Evolutionary conservation across 352 stramenopile genomes (phyloP).

Genomic region (Pythium scleroteichum): DNA sequence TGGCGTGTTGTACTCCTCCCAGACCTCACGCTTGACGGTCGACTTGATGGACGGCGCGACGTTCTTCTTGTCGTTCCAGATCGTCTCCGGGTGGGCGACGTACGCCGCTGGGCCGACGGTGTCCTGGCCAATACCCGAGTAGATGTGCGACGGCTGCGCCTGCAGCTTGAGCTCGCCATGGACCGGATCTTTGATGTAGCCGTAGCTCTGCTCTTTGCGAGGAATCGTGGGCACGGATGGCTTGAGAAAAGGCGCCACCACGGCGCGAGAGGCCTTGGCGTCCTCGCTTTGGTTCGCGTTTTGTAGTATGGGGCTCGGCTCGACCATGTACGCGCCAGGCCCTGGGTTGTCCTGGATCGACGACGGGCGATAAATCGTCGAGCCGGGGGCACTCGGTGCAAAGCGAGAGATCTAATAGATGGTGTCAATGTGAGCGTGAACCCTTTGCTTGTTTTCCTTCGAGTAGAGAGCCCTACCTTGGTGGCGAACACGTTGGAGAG

Average conservation of each 20-base stretch:
- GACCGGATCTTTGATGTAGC: slow-evolving; percentile 46
- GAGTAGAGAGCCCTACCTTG: slow-evolving; percentile 35
- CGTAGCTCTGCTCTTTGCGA: slow-evolving; percentile 73
- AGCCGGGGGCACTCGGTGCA: slow-evolving; percentile 67
- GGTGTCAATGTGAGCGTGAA: no score
- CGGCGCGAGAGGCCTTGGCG: neutral
- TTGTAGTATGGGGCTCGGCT: neutral
- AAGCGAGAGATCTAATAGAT: slow-evolving; percentile 76
- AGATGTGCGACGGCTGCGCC: slow-evolving; percentile 44
- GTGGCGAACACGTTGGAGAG: slow-evolving; percentile 70
- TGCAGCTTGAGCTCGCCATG: slow-evolving; percentile 52
- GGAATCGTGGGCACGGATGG: slow-evolving; percentile 68
- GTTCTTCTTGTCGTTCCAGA: slow-evolving; percentile 75
- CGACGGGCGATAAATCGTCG: slow-evolving; percentile 62
- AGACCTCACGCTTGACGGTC: slow-evolving; percentile 74
- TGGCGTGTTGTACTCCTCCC: slow-evolving; percentile 57
- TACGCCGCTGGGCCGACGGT: slow-evolving; percentile 75
- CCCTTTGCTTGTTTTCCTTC: no score
- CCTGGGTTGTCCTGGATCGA: slow-evolving; percentile 77
- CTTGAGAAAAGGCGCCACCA: slow-evolving; percentile 32
- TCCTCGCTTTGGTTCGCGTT: slow-evolving; percentile 22
- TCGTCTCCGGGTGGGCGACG: slow-evolving; percentile 39
- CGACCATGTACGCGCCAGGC: slow-evolving; percentile 28
- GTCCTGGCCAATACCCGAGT: slow-evolving; percentile 70
- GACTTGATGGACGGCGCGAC: slow-evolving; percentile 63